Percentiles rank a stretch among this genome's conserved stretches.
These are phyloP conservation scores for Suillus subaureus DNA, from an alignment of 768 basidiomycete genomes.

Conservation along the genomic window DNA sequence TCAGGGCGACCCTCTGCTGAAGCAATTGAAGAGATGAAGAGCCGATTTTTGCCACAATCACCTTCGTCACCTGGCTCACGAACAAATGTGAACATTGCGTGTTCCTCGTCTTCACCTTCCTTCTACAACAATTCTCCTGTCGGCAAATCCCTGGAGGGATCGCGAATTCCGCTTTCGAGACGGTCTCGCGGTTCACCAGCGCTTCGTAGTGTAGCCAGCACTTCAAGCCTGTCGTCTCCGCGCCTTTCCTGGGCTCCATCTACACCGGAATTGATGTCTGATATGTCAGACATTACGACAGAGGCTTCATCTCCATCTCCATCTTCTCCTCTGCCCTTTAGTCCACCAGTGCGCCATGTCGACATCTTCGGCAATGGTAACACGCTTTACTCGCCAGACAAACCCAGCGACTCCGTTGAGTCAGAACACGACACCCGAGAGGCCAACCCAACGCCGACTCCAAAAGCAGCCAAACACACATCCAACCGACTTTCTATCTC, in stretches of 20 bases:
- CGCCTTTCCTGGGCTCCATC: conserved; percentile 41
- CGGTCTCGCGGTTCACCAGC: conserved; percentile 27
- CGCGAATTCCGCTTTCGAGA: conserved; percentile 33
- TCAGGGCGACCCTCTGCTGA: conserved; percentile 41
- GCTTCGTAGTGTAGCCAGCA: conserved; percentile 28
- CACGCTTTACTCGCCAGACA: conserved; percentile 9
- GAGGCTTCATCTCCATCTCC: conserved; percentile 55
- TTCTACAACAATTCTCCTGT: conserved; percentile 24
- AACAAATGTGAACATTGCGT: conserved; percentile 14
- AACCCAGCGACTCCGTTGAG: conserved; percentile 22
- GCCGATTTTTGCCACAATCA: conserved; percentile 46
- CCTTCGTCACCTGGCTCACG: conserved; percentile 27
- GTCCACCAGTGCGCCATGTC: conserved; percentile 29
- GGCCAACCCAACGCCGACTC: conserved; percentile 24
- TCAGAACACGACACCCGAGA: conserved; percentile 6
- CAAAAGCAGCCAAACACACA: conserved; percentile 27
- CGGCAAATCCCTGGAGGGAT: conserved; percentile 19
- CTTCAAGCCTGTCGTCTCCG: conserved; percentile 30
- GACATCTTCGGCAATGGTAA: conserved; percentile 16
- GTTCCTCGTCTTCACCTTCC: conserved; percentile 19
- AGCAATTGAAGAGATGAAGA: conserved; percentile 67
- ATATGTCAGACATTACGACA: conserved; percentile 60
- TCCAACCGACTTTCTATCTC: conserved; percentile 28
- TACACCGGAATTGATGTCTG: conserved; percentile 63
- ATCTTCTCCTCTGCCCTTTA: conserved; percentile 50